A percentile compares a stretch with the other conserved stretches of the same genome.
Evolutionary conservation across 805 yeast species (phyloP).

Genomic region (Nakazawaea sp.): DNA sequence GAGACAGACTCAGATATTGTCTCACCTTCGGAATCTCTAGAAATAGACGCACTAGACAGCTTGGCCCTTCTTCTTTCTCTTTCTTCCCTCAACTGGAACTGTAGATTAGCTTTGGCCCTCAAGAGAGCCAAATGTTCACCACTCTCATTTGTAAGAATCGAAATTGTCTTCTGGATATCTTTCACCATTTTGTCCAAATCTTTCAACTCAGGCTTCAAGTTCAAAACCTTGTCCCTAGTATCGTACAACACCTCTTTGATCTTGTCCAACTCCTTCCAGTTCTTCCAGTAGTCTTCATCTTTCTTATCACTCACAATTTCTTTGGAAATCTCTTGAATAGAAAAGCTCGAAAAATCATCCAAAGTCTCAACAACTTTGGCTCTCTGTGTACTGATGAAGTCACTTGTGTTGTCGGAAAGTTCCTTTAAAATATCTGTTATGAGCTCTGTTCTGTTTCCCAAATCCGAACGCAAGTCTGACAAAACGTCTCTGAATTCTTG

Average conservation of each 20-base stretch:
- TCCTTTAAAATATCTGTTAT: slow-evolving; percentile 25
- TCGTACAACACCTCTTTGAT: slow-evolving; percentile 48
- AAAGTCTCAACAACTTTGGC: slow-evolving; percentile 51
- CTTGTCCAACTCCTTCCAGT: slow-evolving; percentile 56
- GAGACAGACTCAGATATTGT: no score
- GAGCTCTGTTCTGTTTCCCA: slow-evolving; percentile 23
- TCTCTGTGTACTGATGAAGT: slow-evolving; percentile 25
- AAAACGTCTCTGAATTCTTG: slow-evolving; percentile 39
- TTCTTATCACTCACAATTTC: slow-evolving; percentile 36
- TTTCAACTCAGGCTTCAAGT: slow-evolving; percentile 23
- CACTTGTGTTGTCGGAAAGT: slow-evolving; percentile 25
- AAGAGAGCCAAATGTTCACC: slow-evolving; percentile 52
- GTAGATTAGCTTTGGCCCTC: slow-evolving; percentile 51
- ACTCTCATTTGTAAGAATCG: slow-evolving; percentile 48
- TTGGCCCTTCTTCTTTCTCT: slow-evolving; percentile 30
- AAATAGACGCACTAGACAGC: no score
- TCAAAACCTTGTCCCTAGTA: slow-evolving; percentile 46
- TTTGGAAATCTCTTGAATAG: slow-evolving; percentile 58
- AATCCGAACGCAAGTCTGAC: slow-evolving; percentile 20
- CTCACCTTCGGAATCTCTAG: no score
- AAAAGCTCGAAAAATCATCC: slow-evolving; percentile 68
- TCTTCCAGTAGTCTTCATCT: slow-evolving; percentile 34
- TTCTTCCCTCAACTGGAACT: slow-evolving; percentile 48
- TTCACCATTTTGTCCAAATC: slow-evolving; percentile 24
- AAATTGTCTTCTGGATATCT: slow-evolving; percentile 37